Evolutionary conservation across 106 monocot species (phyloP), one percentile per base, ranked within the genome.

Genomic region (Triglochin maritima): DNA sequence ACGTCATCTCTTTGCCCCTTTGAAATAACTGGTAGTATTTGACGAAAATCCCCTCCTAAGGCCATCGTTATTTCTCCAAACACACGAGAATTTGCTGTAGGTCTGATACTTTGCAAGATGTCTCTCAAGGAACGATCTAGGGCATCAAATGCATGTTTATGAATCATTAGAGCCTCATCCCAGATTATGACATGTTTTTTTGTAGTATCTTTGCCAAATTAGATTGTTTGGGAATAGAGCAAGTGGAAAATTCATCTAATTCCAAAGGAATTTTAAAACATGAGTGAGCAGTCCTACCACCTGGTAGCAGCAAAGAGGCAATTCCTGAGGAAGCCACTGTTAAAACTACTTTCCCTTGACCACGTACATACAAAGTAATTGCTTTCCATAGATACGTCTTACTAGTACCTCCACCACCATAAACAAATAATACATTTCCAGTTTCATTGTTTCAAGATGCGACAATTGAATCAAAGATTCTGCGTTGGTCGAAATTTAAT

Each of bases 201-300:
- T 15, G 2, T 46, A 47, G 46, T 11, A 47, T 3, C 48, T 46
- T 46, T 3, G 3, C 64, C 10, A 64, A 47, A 6, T 64, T 11
- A 3, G 48, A 64, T 13, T 42, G 58, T 64, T 47, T 12, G 8
- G 45, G 6, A 4, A 47, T 64, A 48, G 12, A 5, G 13, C 3
- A 64, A 47, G 10, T 46, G 11, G 64, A 47, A 46, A 41, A 41
- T 9, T 64, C 64, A 64, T 48, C 47, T 9, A 64, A 9, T 10
- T 64, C 43, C 12, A 64, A 48, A 11, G 1, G 52, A 44, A 68
- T 68, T 12, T 68, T 47, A 9, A 55, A 68, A 44, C 53, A 44
- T 5, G 41, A 68, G 44, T 68, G 68, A 43, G 54, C 4, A 4
- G 54, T 66, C 50, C 50, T 1, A 7, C 50, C 5, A 7, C 50